Evolutionary conservation across 805 yeast species (phyloP), one percentile per base, ranked within the genome.

Genomic region (Sugiyamaella smithiae): DNA sequence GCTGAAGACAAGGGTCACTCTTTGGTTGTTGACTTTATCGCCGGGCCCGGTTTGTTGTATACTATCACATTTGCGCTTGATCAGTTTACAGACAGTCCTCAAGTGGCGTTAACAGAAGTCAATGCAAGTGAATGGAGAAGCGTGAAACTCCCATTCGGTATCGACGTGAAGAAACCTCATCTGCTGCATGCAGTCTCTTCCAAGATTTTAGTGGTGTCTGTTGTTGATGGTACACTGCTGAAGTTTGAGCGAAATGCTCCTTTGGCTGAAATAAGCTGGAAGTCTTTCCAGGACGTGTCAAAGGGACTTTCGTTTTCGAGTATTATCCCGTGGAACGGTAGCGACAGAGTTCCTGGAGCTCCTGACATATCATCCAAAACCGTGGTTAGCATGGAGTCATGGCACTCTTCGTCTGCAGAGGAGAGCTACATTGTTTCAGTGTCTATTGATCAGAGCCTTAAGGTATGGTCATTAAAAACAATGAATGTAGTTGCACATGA

Each of bases 141-240:
- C 51, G 78, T 82, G 46, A 76, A 85, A 5, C 76, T 77, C 31
- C 90, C 93, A 0, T 85, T 83, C 63, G 75, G 80, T 5, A 80
- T 83, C 55, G 78, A 77, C 26, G 61, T 77, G 4, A 72, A 85
- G 57, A 65, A 67, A 20, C 88, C 91, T 1, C 76, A 78, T 37
- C 65, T 73, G 17, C 57, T 85, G 52, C 68, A 72, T 43, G 63
- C 83, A 1, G 64, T 81, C 12, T 73, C 77, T 26, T 53, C 67
- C 0, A 57, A 61, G 2, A 72, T 75, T 40, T 60, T 81, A 6
- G 62, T 88, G 2, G 79, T 84, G 0, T 72, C 88, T 3, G 69
- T 89, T 43, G 73, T 74, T 38, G 95, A 90, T 66, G 97, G 97
- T 22, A 88, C 90, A 1, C 63, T 89, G 36, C 66, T 88, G 43